phyloP scores from a whole-genome alignment of 768 basidiomycete genomes.

The Russula vinacea region DNA sequence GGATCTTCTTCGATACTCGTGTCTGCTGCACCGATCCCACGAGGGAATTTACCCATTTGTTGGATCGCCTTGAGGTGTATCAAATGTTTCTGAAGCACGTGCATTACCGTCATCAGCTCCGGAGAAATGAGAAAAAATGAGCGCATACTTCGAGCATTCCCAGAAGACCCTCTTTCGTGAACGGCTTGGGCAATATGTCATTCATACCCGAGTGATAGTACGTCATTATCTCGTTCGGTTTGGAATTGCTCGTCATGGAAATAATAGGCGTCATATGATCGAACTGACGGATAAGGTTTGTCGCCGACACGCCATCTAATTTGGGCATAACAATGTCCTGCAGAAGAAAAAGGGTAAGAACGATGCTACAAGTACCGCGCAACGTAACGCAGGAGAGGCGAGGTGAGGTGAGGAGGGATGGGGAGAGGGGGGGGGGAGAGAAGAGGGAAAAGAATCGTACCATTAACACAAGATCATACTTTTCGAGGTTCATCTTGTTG shows the following conservation, averaged over 20 bases:
- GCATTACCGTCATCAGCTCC: constrained; percentile 9
- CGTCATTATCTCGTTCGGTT: constrained; percentile 88
- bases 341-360: constrained; percentile 7
- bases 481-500: constrained; percentile 93
- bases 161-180: constrained; percentile 88
- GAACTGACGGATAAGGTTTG: constrained; percentile 90
- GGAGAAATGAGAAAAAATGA: constrained; percentile 5
- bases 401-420: no score
- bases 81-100: constrained; percentile 30
- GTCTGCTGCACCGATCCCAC: constrained; percentile 23
- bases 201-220: constrained; percentile 94
- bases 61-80: constrained; percentile 31
- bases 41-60: constrained; percentile 29
- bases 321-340: constrained; percentile 96
- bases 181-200: constrained; percentile 94
- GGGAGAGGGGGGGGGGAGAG: neutral
- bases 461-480: constrained; percentile 96
- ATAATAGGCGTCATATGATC: constrained; percentile 96
- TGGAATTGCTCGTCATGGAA: constrained; percentile 95
- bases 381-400: constrained; percentile 5
- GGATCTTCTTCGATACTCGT: constrained; percentile 41
- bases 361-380: neutral
- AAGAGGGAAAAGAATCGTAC: constrained; percentile 49
- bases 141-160: constrained; percentile 81
- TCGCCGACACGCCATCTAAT: constrained; percentile 84